A percentile compares a stretch with the other conserved stretches of the same genome.
Evolutionary conservation across 768 basidiomycete genomes (phyloP).

Genomic region (Coprinellus micaceus): DNA sequence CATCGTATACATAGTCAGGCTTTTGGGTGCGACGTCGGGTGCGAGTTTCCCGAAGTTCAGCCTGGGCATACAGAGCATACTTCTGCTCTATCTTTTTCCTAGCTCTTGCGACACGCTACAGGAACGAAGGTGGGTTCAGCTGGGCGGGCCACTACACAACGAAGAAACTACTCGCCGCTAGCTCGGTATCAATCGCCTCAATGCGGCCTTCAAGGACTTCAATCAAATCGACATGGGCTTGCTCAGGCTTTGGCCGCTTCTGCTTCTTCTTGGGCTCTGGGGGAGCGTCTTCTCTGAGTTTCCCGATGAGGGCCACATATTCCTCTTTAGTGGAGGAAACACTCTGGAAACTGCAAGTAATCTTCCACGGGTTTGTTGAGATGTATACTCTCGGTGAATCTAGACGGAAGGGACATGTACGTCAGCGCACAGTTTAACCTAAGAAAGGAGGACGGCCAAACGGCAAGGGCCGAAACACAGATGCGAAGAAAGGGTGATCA

Average conservation of each 20-base stretch:
- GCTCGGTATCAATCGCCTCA: slow-evolving; percentile 63
- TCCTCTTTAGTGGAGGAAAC: slow-evolving; percentile 71
- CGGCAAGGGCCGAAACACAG: slow-evolving; percentile 36
- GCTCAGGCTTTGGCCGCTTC: slow-evolving; percentile 54
- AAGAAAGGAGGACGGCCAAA: slow-evolving; percentile 18
- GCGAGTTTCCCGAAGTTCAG: slow-evolving; percentile 75
- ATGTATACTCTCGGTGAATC: slow-evolving; percentile 83
- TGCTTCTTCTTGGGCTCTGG: slow-evolving; percentile 41
- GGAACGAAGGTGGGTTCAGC: slow-evolving; percentile 2
- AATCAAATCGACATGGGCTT: slow-evolving; percentile 59
- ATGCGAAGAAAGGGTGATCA: slow-evolving; percentile 40
- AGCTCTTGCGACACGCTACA: slow-evolving; percentile 67
- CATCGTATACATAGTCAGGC: slow-evolving; percentile 79
- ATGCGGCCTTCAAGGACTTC: slow-evolving; percentile 59
- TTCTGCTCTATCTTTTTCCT: slow-evolving; percentile 69
- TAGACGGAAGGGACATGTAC: slow-evolving; percentile 32
- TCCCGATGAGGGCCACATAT: slow-evolving; percentile 61
- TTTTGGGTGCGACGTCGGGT: slow-evolving; percentile 69
- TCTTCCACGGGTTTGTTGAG: slow-evolving; percentile 91
- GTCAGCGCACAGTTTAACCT: slow-evolving; percentile 18
- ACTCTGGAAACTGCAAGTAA: slow-evolving; percentile 69
- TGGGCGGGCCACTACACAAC: too few species aligned
- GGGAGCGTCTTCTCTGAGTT: slow-evolving; percentile 52
- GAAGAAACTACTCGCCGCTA: slow-evolving; percentile 48
- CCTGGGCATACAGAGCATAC: slow-evolving; percentile 61